These are phyloP conservation scores for Vaccinium darrowii DNA, from an alignment of 148 eudicot species.

Conservation along the genomic window DNA sequence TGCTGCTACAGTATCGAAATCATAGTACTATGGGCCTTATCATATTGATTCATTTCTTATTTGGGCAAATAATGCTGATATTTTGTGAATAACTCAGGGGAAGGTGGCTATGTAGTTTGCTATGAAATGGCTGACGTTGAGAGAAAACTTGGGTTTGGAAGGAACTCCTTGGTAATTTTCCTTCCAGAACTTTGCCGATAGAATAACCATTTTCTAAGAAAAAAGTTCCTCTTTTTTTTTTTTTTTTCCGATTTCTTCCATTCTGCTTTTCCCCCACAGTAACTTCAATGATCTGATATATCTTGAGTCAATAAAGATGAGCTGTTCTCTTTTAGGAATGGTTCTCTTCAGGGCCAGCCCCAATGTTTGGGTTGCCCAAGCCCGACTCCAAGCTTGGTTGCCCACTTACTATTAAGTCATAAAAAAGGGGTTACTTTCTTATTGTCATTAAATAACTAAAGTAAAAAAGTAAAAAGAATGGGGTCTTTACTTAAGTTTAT, in stretches of 20 bases:
- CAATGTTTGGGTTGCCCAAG: too few species aligned
- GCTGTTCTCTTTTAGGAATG: neutral
- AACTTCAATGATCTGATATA: neutral
- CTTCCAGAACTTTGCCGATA: constrained; percentile 3
- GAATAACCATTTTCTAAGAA: neutral
- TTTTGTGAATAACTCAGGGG: constrained; percentile 40
- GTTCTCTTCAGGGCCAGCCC: neutral
- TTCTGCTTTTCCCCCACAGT: neutral
- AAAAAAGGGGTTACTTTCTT: too few species aligned
- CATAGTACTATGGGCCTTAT: neutral
- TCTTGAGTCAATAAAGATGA: neutral
- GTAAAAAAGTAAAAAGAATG: too few species aligned
- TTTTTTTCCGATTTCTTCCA: neutral
- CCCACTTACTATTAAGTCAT: too few species aligned
- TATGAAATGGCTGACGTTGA: constrained; percentile 95
- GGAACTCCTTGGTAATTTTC: constrained; percentile 73
- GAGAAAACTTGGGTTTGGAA: constrained; percentile 81
- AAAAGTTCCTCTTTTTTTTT: neutral
- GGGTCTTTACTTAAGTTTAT: too few species aligned
- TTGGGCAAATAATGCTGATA: constrained; percentile 12
- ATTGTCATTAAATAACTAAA: too few species aligned
- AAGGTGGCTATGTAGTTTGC: constrained; percentile 86
- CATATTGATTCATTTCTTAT: constrained; percentile 1
- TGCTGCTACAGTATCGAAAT: neutral
- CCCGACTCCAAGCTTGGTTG: too few species aligned